Base-by-base conservation (phyloP, 1,139 yeast genomes). In the Geotrichum armillariae region DNA sequence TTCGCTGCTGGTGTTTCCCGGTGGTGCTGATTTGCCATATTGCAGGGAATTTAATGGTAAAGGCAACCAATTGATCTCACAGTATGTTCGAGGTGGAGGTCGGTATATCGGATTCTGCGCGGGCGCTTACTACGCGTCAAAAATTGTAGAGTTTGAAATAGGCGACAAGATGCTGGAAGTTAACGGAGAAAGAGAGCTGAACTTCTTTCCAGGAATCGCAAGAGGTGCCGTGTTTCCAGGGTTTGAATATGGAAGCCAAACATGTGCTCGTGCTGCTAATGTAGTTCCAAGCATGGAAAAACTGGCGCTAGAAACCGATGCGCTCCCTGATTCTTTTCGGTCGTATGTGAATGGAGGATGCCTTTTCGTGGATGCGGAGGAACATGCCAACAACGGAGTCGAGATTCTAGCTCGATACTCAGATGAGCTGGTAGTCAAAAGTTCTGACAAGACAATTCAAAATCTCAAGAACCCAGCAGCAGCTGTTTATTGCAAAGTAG, bases 1-100 rank as follows among this genome's bases (percentile, higher is more conserved):
- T 0, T 74, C 95, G 0, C 71, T 88, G 57, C 65, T 93, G 47
- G 96, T 91, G 3, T 68, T 94, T 23, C 99, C 99, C 0, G 99
- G 99, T 2, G 99, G 99, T 2, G 97, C 98, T 0, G 99, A 93
- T 66, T 69, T 90, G 47, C 97, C 97, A 0, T 85, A 79, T 63
- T 87, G 96, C 63, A 72, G 75, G 40, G 73, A 75, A 1, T 73
- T 91, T 50, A 81, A 85, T 59, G 96, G 96, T 1, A 69, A 66
- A 6, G 91, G 90, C 0, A 87, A 82, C 60, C 61, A 67, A 2
- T 69, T 70, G 36, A 87, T 93, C 52, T 66, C 71, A 27, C 79
- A 79, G 45, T 91, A 74, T 66, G 90, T 93, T 2, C 73, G 80
- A 32, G 72, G 74, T 49, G 99, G 99, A 18, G 99, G 99, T 1